These are phyloP conservation scores for Sphagnum contortum DNA, from an alignment of 225 moss, liverwort and hornwort species.

Conservation along the genomic window DNA sequence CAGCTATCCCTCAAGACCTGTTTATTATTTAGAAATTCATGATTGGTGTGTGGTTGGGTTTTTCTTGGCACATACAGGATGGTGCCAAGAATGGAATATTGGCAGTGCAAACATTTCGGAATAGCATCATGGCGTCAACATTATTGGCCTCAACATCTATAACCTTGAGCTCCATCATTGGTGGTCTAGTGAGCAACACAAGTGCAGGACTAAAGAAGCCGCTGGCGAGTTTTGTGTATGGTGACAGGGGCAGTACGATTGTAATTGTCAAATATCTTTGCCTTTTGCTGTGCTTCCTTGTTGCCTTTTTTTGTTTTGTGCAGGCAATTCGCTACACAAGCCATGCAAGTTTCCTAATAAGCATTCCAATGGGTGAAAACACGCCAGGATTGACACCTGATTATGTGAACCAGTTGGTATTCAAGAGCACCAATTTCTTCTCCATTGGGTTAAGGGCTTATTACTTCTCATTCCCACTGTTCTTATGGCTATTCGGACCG, in stretches of 20 bases:
- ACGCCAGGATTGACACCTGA: conserved; percentile 72
- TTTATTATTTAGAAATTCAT: too few species aligned
- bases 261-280: conserved; percentile 55
- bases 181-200: conserved; percentile 44
- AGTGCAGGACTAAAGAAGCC: conserved; percentile 14
- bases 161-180: conserved; percentile 68
- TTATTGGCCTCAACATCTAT: conserved; percentile 81
- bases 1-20: too few species aligned
- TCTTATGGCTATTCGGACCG: conserved; percentile 83
- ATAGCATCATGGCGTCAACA: conserved; percentile 91
- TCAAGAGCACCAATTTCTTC: conserved; percentile 64
- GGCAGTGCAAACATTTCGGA: conserved; percentile 80
- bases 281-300: conserved; percentile 62
- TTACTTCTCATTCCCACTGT: conserved; percentile 71
- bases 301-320: conserved; percentile 61
- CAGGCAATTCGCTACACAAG: conserved; percentile 71
- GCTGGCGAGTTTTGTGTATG: conserved; percentile 24
- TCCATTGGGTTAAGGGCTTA: conserved; percentile 62
- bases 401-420: conserved; percentile 58
- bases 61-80: conserved; percentile 30
- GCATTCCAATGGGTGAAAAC: conserved; percentile 45
- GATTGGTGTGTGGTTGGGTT: too few species aligned
- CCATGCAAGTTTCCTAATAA: conserved; percentile 76
- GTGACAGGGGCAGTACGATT: conserved; percentile 30
- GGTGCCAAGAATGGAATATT: conserved; percentile 54